Percentiles rank a stretch among this genome's conserved stretches.
These are phyloP conservation scores for Podospora tetraspora DNA, from an alignment of 495 filamentous ascomycete species.

Conservation along the genomic window DNA sequence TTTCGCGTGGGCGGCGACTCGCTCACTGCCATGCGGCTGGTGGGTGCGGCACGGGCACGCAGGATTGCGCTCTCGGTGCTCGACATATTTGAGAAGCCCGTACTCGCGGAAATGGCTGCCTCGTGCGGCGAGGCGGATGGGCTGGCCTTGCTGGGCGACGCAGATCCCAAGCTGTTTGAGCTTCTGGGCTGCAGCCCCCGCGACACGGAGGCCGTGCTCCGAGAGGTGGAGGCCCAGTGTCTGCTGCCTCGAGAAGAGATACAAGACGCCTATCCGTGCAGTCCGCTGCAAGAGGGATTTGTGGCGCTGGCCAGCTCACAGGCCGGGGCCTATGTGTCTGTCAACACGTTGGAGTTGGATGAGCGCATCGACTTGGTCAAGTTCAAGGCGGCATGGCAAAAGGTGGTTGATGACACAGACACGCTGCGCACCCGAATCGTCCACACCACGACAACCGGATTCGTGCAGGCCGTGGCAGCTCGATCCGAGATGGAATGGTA, in stretches of 20 bases:
- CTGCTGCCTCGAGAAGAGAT: constrained; percentile 38
- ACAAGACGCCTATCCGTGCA: constrained; percentile 57
- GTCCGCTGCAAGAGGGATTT: constrained; percentile 49
- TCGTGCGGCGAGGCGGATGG: not conserved
- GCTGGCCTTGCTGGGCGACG: not conserved
- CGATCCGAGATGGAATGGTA: constrained; percentile 18
- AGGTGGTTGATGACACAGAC: constrained; percentile 49
- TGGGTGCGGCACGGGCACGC: constrained; percentile 32
- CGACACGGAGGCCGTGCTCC: constrained; percentile 26
- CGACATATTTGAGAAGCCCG: constrained; percentile 36
- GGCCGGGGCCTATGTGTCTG: constrained; percentile 36
- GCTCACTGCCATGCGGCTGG: constrained; percentile 45
- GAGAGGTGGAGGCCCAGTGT: constrained; percentile 45
- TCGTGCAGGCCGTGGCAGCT: constrained; percentile 22
- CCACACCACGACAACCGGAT: constrained; percentile 12
- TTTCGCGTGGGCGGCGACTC: constrained; percentile 49
- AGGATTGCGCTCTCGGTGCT: constrained; percentile 31
- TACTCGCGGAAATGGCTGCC: constrained; percentile 25
- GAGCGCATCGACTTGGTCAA: constrained; percentile 33
- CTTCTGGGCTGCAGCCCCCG: constrained; percentile 34
- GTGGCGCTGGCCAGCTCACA: constrained; percentile 41
- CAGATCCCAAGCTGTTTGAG: constrained; percentile 39
- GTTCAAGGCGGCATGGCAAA: constrained; percentile 47
- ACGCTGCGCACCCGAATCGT: constrained; percentile 67
- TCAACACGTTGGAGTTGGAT: constrained; percentile 41